phyloP scores from a whole-genome alignment of 768 basidiomycete genomes.

The Leccinum uliginosum region DNA sequence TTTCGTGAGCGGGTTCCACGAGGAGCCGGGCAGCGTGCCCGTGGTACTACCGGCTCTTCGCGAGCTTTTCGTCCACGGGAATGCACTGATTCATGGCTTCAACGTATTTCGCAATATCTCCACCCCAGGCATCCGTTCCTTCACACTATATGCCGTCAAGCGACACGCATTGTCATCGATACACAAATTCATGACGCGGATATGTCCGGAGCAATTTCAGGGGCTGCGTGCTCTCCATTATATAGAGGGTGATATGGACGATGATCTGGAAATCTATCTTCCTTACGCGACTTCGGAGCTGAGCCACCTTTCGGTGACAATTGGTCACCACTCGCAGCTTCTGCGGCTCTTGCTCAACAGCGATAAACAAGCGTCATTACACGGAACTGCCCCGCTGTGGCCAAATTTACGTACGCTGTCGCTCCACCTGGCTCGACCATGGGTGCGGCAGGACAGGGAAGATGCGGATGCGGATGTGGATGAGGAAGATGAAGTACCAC shows the following conservation, averaged over 20 bases:
- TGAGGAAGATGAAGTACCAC: constrained; percentile 30
- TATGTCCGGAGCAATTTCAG: constrained; percentile 32
- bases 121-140: constrained; percentile 24
- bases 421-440: constrained; percentile 25
- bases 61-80: constrained; percentile 29
- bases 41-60: constrained; percentile 27
- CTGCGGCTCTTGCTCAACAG: constrained; percentile 32
- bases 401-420: constrained; percentile 28
- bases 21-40: constrained; percentile 30
- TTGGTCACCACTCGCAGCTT: constrained; percentile 29
- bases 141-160: constrained; percentile 25
- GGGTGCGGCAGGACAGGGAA: constrained; percentile 30
- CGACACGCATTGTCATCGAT: constrained; percentile 29
- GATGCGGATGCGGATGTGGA: constrained; percentile 29
- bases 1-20: constrained; percentile 30
- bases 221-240: constrained; percentile 30
- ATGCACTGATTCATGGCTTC: constrained; percentile 31
- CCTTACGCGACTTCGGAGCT: constrained; percentile 31
- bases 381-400: constrained; percentile 30
- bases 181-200: constrained; percentile 34
- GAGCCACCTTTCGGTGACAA: constrained; percentile 32
- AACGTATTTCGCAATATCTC: constrained; percentile 34
- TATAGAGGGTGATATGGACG: constrained; percentile 33
- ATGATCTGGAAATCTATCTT: constrained; percentile 33
- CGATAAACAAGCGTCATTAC: constrained; percentile 31